These are phyloP conservation scores for Metschnikowia santaceciliae DNA, from an alignment of 805 yeast species.

Conservation along the genomic window DNA sequence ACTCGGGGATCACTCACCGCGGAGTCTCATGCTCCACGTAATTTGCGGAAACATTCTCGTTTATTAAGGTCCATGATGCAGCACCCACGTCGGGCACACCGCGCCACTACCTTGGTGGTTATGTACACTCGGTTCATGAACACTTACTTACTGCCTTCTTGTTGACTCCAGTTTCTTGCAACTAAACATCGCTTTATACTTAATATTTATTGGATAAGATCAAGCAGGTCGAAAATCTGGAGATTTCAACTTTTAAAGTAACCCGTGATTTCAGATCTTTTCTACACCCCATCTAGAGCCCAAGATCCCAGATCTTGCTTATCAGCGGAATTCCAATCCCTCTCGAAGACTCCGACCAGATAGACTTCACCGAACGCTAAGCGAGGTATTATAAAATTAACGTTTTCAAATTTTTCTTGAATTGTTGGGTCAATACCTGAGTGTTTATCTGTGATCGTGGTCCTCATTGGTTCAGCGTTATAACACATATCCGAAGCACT, in stretches of 20 bases:
- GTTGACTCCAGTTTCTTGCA: neutral
- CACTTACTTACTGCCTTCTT: neutral
- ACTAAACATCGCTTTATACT: neutral
- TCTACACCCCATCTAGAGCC: neutral
- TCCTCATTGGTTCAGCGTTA: neutral
- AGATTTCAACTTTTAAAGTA: neutral
- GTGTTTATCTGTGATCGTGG: neutral
- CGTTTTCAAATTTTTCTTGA: neutral
- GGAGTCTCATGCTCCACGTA: neutral
- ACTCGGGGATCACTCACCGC: no score
- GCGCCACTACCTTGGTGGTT: slow-evolving; percentile 4
- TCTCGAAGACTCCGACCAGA: neutral
- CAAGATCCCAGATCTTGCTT: neutral
- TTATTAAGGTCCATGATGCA: neutral
- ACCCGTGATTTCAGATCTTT: neutral
- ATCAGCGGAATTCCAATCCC: neutral
- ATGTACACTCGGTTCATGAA: neutral
- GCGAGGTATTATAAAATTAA: neutral
- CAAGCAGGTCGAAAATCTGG: neutral
- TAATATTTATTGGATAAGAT: neutral
- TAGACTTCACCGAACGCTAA: neutral
- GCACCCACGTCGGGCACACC: neutral
- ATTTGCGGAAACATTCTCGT: neutral
- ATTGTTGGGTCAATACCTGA: neutral
- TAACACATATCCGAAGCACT: neutral